Percentiles rank a stretch among this genome's conserved stretches.
Conservation (phyloP, 2,329 filamentous ascomycete species). For the Paraconiothyrium sp. region DNA sequence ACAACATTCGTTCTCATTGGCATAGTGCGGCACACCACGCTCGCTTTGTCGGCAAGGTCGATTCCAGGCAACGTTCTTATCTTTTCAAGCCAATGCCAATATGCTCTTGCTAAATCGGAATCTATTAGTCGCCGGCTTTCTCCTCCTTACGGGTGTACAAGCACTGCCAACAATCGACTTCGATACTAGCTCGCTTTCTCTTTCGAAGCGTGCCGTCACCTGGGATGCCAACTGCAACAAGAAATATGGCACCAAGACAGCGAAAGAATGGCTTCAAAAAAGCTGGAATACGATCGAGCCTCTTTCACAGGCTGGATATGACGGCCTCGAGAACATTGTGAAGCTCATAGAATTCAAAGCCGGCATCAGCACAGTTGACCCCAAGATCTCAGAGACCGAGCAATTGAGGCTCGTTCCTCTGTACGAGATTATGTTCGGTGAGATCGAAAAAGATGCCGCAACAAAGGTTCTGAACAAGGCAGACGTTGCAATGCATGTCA, state of each 20-base stretch:
- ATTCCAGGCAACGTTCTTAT: background rate
- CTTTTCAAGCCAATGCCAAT: background rate
- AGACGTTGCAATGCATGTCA: background rate
- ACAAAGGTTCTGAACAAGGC: background rate
- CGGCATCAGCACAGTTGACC: background rate
- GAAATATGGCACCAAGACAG: conserved; percentile 1
- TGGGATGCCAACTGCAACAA: background rate
- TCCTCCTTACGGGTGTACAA: background rate
- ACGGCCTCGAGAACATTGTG: background rate
- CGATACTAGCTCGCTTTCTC: background rate
- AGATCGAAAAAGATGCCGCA: background rate
- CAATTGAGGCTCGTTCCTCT: background rate
- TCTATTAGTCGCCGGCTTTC: background rate
- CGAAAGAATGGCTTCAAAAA: background rate
- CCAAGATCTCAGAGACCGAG: background rate
- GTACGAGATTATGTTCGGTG: background rate
- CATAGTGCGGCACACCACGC: background rate
- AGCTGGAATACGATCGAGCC: background rate
- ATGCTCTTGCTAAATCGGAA: background rate
- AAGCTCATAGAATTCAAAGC: background rate
- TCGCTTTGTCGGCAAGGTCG: background rate
- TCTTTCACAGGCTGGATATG: background rate
- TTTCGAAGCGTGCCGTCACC: background rate
- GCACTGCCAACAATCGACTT: background rate
- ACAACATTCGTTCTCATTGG: background rate